Conservation (phyloP, 176 grass and related monocot species). For the Tuctoria greenei region DNA sequence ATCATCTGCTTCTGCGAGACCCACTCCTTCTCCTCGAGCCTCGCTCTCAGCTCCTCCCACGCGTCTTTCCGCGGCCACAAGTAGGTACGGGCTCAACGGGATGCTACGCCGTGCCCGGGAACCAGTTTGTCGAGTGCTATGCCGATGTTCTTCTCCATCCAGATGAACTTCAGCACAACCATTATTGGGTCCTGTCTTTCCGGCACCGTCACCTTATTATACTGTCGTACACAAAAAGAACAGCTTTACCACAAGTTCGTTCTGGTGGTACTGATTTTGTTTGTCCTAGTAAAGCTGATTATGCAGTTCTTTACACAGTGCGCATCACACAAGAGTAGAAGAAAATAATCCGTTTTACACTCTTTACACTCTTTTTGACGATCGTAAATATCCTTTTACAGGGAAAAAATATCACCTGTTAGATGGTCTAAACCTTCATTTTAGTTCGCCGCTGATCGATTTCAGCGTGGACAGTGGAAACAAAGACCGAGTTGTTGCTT, state of each 20-base stretch:
- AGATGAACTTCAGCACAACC: conserved; percentile 74
- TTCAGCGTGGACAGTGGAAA: background rate
- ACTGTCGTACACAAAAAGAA: conserved; percentile 37
- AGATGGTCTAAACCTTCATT: background rate
- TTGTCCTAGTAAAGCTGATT: background rate
- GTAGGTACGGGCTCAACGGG: conserved; percentile 76
- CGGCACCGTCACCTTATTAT: conserved; percentile 58
- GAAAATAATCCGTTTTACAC: too few relatives aligned
- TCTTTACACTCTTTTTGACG: too few relatives aligned
- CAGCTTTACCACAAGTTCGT: background rate
- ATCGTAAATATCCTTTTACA: background rate
- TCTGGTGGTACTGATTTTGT: background rate
- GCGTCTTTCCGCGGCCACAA: conserved; percentile 85
- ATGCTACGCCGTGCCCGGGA: conserved; percentile 57
- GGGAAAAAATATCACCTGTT: background rate
- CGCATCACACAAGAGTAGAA: background rate
- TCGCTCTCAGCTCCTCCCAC: conserved; percentile 75
- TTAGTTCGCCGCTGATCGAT: background rate
- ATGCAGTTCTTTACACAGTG: background rate
- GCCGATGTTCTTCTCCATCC: conserved; percentile 94
- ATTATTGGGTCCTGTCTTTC: conserved; percentile 49
- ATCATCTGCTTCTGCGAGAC: conserved; percentile 81
- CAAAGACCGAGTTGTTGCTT: background rate
- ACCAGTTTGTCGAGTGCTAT: conserved; percentile 64
- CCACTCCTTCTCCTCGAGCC: conserved; percentile 77